Conservation (phyloP, 1,139 yeast species). For the Pneumocystis oryctolagi region DNA sequence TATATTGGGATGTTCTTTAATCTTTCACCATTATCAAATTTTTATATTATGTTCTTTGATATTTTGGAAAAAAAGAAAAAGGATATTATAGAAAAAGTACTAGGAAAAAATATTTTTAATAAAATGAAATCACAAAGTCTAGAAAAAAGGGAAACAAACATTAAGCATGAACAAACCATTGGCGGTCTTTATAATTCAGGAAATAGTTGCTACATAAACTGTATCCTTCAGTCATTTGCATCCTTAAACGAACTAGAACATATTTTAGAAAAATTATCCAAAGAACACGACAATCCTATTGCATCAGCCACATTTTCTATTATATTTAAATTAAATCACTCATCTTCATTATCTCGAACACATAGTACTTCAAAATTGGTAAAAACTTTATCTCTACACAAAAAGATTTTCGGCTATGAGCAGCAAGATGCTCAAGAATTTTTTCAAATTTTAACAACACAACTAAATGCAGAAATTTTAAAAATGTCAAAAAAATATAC, state of each 20-base stretch:
- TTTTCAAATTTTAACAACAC: not conserved
- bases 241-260: not conserved
- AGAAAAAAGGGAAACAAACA: not conserved
- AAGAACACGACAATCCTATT: not conserved
- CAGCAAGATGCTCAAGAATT: not conserved
- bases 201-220: not conserved
- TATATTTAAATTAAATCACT: not conserved
- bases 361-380: not conserved
- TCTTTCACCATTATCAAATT: not conserved
- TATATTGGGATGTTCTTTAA: not conserved
- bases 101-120: not conserved
- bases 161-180: not conserved
- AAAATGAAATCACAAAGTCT: not conserved
- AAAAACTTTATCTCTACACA: not conserved
- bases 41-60: not conserved
- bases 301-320: slow-evolving; percentile 1
- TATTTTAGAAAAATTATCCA: not conserved
- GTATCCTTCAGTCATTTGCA: not conserved
- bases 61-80: not conserved
- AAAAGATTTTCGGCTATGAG: not conserved
- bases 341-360: not conserved
- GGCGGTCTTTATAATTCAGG: not conserved
- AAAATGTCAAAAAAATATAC: not conserved
- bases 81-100: not conserved
- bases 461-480: not conserved